A percentile compares a stretch with the other conserved stretches of the same genome.
Conservation (phyloP, 2,329 filamentous ascomycete genomes). For the Fusarium brachygibbosum region DNA sequence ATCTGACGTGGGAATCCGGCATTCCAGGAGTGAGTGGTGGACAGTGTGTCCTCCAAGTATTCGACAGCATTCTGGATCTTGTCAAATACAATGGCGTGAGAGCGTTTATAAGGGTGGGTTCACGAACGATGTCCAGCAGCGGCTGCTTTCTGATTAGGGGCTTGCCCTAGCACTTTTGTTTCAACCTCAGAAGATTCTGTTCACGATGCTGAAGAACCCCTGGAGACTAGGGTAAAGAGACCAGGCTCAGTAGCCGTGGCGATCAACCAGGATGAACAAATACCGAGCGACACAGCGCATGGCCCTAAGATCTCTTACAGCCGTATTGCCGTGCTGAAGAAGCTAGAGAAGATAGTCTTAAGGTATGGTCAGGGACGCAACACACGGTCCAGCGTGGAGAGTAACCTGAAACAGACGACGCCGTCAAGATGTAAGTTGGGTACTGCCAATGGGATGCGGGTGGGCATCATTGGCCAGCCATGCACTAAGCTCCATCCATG, state of each 20-base stretch:
- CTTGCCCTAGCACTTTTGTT: conserved; percentile 11
- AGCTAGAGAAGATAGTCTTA: neutral
- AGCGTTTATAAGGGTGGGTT: neutral
- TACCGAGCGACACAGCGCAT: conserved; percentile 27
- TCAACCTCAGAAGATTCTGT: conserved; percentile 7
- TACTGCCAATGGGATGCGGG: conserved; percentile 25
- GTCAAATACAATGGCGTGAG: neutral
- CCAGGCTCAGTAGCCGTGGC: conserved; percentile 12
- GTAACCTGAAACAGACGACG: conserved; percentile 47
- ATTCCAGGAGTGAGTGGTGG: conserved; percentile 2
- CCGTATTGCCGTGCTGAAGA: conserved; percentile 17
- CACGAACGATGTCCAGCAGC: neutral
- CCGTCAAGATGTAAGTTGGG: conserved; percentile 32
- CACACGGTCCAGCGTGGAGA: conserved; percentile 44
- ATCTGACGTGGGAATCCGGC: conserved; percentile 5
- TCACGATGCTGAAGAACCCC: conserved; percentile 13
- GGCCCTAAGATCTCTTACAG: conserved; percentile 39
- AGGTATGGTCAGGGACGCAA: conserved; percentile 15
- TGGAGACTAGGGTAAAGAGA: conserved; percentile 20
- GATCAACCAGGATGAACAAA: conserved; percentile 37
- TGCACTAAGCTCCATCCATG: conserved; percentile 9
- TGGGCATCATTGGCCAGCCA: conserved; percentile 25
- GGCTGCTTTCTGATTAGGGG: neutral
- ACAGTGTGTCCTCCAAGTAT: neutral
- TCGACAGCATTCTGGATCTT: neutral